Base-by-base conservation (phyloP, 1,139 yeast species). In the Chernovozyma aurita region DNA sequence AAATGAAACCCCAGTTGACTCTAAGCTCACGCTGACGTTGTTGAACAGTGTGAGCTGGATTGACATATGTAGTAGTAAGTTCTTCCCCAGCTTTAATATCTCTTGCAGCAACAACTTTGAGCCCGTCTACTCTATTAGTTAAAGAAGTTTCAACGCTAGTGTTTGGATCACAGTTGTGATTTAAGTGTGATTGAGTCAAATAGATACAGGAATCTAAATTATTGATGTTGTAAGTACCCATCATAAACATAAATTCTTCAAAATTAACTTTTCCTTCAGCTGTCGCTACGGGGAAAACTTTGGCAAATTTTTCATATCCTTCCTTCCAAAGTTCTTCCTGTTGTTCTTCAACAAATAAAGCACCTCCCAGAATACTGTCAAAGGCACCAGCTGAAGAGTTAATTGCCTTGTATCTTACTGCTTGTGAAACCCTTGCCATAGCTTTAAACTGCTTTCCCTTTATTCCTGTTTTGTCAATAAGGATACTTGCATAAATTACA, bases 1-100 rank as follows among this genome's bases (percentile, higher is more conserved):
- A 86, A n/a, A 73, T 50, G 54, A 86, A 86, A 4, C 95, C 95
- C 87, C 88, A 86, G 48, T 83, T 80, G n/a, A 79, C 78, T 39
- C 90, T 63, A 35, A 86, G 62, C 44, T 76, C 80, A 42, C 85
- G 60, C 49, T 78, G 80, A 46, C 95, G 73, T 44, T 79, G 78
- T 32, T 70, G 74, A 6, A 80, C 75, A 3, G 78, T 76, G 49
- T 77, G 80, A 8, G 65, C 57, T 2, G 90, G 86, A 47, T 83
- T 78, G 2, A 85, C 86, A 48, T 86, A 86, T 2, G 84, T 70
- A 1, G 85, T 78, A 0, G 76, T 64, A 33, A 86, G 66, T 52
- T 85, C 94, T 47, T 83, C 88, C 14, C 82, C 85, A 2, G 73
- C 65, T 37, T 61, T 60, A 30, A 86, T 78, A 36, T 76, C 78